These are phyloP conservation scores for Uronychia binucleata DNA, from an alignment of 73 alveolate species.

Conservation along the genomic window DNA sequence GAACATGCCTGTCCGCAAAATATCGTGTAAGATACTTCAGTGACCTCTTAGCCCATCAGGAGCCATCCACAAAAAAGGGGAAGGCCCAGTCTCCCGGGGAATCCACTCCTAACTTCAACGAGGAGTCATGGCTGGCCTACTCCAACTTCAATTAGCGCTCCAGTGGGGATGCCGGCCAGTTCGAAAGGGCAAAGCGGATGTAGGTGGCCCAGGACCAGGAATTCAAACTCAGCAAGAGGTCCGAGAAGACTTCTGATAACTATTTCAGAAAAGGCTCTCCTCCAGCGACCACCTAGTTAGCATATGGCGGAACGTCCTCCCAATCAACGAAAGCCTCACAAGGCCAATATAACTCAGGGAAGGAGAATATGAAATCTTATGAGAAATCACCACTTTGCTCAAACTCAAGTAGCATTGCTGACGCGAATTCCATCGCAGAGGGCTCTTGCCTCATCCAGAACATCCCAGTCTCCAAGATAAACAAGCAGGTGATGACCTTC, in stretches of 20 bases:
- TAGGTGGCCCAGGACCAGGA: neutral
- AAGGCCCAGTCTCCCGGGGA: neutral
- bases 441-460: neutral
- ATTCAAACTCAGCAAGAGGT: neutral
- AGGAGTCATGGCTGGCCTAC: neutral
- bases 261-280: neutral
- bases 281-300: neutral
- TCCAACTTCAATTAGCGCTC: neutral
- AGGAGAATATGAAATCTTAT: neutral
- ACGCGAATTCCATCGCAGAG: neutral
- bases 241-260: neutral
- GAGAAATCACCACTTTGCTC: neutral
- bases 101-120: neutral
- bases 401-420: neutral
- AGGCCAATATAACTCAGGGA: neutral
- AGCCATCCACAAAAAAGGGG: neutral
- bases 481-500: conserved; percentile 1
- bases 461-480: neutral
- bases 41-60: neutral
- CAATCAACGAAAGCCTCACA: neutral
- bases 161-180: neutral
- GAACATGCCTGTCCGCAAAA: neutral
- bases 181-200: neutral
- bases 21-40: neutral
- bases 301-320: neutral